These are phyloP conservation scores for Lactifluus hygrophoroides DNA, from an alignment of 768 basidiomycete genomes.

Conservation along the genomic window DNA sequence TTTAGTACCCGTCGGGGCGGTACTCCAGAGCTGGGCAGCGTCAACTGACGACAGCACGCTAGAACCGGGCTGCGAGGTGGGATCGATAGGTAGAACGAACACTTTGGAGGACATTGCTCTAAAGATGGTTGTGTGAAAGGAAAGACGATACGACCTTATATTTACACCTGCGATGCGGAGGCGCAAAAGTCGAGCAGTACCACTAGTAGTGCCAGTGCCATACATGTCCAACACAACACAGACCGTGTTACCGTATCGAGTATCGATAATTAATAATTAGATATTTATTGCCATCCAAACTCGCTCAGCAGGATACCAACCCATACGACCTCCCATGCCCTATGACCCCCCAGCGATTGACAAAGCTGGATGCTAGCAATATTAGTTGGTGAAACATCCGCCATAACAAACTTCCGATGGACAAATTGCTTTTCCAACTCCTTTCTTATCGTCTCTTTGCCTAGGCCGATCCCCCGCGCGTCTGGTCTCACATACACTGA, in stretches of 20 bases:
- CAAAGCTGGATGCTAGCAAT: neutral
- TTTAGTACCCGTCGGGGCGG: conserved; percentile 34
- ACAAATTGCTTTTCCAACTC: neutral
- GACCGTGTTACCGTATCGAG: neutral
- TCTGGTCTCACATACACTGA: conserved; percentile 13
- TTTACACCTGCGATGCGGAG: neutral
- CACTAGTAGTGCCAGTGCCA: neutral
- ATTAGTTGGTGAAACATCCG: neutral
- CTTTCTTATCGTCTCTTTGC: conserved; percentile 7
- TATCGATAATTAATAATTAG: neutral
- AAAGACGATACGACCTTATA: conserved; percentile 18
- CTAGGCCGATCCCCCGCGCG: neutral
- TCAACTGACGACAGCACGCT: conserved; percentile 32
- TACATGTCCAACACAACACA: neutral
- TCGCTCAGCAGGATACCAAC: neutral
- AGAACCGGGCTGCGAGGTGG: conserved; percentile 28
- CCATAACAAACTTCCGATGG: neutral
- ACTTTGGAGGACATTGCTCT: conserved; percentile 42
- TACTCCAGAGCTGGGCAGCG: conserved; percentile 44
- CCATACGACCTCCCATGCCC: neutral
- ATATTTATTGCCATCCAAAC: neutral
- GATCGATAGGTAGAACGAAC: conserved; percentile 52
- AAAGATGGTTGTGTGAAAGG: neutral
- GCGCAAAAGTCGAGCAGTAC: conserved; percentile 9
- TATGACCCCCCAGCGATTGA: neutral